Percentiles rank a stretch among this genome's conserved stretches.
phyloP scores from a whole-genome alignment of 768 basidiomycete species.

The Suillus placidus region DNA sequence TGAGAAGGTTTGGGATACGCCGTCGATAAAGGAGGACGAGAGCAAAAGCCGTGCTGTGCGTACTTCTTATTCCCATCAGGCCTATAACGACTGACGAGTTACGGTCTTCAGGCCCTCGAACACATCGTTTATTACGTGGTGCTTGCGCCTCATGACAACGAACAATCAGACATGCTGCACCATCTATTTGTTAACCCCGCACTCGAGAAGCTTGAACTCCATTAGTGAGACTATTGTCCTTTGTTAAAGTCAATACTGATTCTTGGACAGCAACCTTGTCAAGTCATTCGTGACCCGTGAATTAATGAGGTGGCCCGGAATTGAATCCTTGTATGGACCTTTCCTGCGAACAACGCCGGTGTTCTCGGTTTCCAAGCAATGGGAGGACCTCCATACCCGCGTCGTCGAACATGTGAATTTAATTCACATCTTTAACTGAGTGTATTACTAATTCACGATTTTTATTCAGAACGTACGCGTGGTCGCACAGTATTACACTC shows the following conservation, averaged over 20 bases:
- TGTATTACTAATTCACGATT: slow-evolving; percentile 10
- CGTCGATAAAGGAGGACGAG: slow-evolving; percentile 86
- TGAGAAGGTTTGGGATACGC: slow-evolving; percentile 97
- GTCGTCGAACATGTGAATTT: slow-evolving; percentile 92
- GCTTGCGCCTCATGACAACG: slow-evolving; percentile 92
- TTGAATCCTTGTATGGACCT: slow-evolving; percentile 84
- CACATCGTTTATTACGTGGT: slow-evolving; percentile 95
- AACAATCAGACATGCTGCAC: slow-evolving; percentile 96
- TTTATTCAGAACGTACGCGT: slow-evolving; percentile 86
- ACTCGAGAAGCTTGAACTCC: slow-evolving; percentile 77
- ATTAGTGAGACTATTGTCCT: slow-evolving; percentile 59
- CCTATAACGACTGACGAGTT: slow-evolving; percentile 9
- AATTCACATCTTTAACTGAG: neutral
- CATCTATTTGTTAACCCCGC: slow-evolving; percentile 81
- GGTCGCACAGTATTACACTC: slow-evolving; percentile 91
- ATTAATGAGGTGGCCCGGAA: slow-evolving; percentile 96
- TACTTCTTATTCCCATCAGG: slow-evolving; percentile 9
- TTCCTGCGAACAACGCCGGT: slow-evolving; percentile 80
- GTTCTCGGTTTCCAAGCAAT: slow-evolving; percentile 76
- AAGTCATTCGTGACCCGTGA: slow-evolving; percentile 94
- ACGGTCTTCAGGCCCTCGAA: slow-evolving; percentile 71
- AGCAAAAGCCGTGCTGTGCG: slow-evolving; percentile 70
- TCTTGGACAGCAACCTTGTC: slow-evolving; percentile 74
- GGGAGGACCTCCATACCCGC: slow-evolving; percentile 94
- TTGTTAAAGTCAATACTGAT: slow-evolving; percentile 13